Conservation (phyloP, 805 yeast genomes). For the Myxozyma neglecta region DNA sequence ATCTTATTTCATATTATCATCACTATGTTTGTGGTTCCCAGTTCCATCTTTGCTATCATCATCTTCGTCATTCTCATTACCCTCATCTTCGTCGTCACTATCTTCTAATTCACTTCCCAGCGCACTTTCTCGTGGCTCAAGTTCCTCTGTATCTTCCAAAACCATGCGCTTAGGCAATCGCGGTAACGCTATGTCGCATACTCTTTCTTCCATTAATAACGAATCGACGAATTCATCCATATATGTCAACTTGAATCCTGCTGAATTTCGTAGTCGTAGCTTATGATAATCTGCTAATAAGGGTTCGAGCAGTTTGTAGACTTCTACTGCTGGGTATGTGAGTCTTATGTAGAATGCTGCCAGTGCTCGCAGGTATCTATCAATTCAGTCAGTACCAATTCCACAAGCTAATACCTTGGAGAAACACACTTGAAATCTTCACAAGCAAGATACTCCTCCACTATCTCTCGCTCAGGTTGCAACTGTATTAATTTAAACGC, state of each 20-base stretch:
- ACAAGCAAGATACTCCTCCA: slow-evolving; percentile 57
- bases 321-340: slow-evolving; percentile 47
- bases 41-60: not conserved
- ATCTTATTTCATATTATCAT: too few species aligned
- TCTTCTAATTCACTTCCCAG: slow-evolving; percentile 44
- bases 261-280: slow-evolving; percentile 50
- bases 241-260: slow-evolving; percentile 47
- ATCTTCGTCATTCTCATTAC: not conserved
- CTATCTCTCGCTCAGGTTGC: slow-evolving; percentile 61
- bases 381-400: not conserved
- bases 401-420: not conserved
- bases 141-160: slow-evolving; percentile 42
- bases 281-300: slow-evolving; percentile 67
- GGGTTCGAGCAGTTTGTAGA: slow-evolving; percentile 55
- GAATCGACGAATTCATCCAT: slow-evolving; percentile 77
- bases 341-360: slow-evolving; percentile 60
- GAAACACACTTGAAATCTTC: slow-evolving; percentile 61
- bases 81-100: slow-evolving; percentile 10
- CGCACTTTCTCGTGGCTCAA: slow-evolving; percentile 40
- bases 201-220: slow-evolving; percentile 56
- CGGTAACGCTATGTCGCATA: slow-evolving; percentile 75
- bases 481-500: slow-evolving; percentile 74
- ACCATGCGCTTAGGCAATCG: slow-evolving; percentile 47
- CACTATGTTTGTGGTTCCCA: too few species aligned
- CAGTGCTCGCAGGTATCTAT: slow-evolving; percentile 57